Evolutionary conservation across 148 eudicot genomes (phyloP).

Genomic region (Vaccinium macrocarpon): DNA sequence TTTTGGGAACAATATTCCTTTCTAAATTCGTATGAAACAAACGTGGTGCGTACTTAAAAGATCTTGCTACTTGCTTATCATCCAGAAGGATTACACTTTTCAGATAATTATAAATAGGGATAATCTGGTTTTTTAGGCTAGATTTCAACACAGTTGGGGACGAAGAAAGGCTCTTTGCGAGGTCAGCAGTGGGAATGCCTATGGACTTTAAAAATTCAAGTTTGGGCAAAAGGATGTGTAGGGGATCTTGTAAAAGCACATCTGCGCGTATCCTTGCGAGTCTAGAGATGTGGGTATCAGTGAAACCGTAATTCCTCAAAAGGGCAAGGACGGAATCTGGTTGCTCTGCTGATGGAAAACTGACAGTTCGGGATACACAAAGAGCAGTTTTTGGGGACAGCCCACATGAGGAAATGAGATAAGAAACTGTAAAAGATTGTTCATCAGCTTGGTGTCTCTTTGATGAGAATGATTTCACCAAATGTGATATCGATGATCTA

Average conservation of each 20-base stretch:
- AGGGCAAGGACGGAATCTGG: background rate
- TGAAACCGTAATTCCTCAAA: conserved; percentile 14
- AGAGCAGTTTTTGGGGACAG: conserved; percentile 16
- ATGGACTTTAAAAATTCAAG: conserved; percentile 19
- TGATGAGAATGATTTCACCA: background rate
- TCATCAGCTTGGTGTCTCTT: background rate
- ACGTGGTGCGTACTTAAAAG: conserved; percentile 8
- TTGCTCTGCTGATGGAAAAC: background rate
- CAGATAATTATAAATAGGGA: conserved; percentile 21
- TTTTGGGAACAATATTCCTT: conserved; percentile 14
- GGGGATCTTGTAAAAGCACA: conserved; percentile 12
- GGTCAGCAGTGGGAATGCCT: conserved; percentile 13
- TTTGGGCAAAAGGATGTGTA: conserved; percentile 22
- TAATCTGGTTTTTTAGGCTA: conserved; percentile 18
- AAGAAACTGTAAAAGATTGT: background rate
- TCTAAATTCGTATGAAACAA: background rate
- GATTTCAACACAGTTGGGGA: background rate
- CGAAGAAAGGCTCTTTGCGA: background rate
- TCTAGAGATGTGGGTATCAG: conserved; percentile 16
- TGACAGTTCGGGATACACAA: conserved; percentile 12
- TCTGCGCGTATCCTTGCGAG: conserved; percentile 4
- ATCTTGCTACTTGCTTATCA: background rate
- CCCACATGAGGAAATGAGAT: conserved; percentile 15
- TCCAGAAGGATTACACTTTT: conserved; percentile 17
- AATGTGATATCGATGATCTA: background rate